Base-by-base conservation (phyloP, 2,329 filamentous ascomycete species). In the Penicillium sp. region DNA sequence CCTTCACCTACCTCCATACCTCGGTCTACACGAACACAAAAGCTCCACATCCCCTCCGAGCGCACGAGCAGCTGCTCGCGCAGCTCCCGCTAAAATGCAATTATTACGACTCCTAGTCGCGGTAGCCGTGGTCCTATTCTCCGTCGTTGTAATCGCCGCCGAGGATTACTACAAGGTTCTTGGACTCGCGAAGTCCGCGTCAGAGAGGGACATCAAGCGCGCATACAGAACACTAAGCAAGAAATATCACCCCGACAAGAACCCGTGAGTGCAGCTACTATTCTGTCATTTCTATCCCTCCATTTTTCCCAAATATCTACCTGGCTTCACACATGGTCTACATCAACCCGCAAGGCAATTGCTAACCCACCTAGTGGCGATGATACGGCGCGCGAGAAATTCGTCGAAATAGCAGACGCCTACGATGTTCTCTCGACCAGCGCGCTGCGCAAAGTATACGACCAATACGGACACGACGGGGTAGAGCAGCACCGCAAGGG, bases 241-340 rank as follows among this genome's bases (percentile, higher is more conserved):
- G 76, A 96, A 95, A 73, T 97, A 84, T 73, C 94, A 99, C 70
- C 94, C 94, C 4, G 94, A 99, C 76, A 99, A 99, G 83, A 97
- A 97, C 67, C 91, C 93, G 88, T 94, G 83, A 67, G 88, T 78
- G 23, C 37, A 48, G 16, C 10, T 25, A n/a, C 15, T 25, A 25
- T 15, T 10, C 13, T 21, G 6, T 16, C n/a, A 41, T 12, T 4
- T 18, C 52, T 25, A 4, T 13, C 37, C 18, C 18, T 10, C 2
- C 4, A 12, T 34, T 13, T 3, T 35, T 46, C 4, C 18, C 6
- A 1, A 18, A 21, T 34, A 7, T 21, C 21, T 25, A 16, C n/a
- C 21, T 41, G 21, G 2, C 8, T 10, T 2, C 42, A 8, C 42
- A 16, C 6, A 34, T 25, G 44, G 15, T n/a, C 12, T 31, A 46